phyloP scores from a whole-genome alignment of 1,284 basidiomycete species.

The Ustilago crameri region DNA sequence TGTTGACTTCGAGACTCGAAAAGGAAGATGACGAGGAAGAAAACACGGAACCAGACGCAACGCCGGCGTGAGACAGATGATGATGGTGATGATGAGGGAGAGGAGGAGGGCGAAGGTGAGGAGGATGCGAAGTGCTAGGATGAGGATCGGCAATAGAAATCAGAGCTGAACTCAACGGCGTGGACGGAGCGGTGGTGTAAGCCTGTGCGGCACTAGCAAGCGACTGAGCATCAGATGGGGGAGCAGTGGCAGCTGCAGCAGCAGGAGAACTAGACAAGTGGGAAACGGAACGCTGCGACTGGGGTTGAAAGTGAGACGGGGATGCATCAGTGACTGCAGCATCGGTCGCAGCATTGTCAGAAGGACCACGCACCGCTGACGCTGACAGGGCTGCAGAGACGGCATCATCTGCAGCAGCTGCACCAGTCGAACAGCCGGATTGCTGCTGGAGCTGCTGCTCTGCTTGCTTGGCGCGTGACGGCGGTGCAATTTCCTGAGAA shows the following conservation, averaged over 20 bases:
- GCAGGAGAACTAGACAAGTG: neutral
- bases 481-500: neutral
- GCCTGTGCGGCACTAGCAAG: neutral
- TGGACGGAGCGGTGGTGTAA: constrained; percentile 24
- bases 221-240: neutral
- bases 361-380: constrained; percentile 13
- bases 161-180: constrained; percentile 13
- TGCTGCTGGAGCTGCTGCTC: constrained; percentile 1
- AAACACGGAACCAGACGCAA: constrained; percentile 8
- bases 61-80: constrained; percentile 4
- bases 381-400: constrained; percentile 16
- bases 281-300: constrained; percentile 1
- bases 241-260: constrained; percentile 5
- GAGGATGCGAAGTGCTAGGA: neutral
- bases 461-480: no score
- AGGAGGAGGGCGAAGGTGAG: constrained; percentile 1
- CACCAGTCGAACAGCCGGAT: neutral
- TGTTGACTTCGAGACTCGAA: constrained; percentile 17
- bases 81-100: neutral
- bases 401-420: constrained; percentile 2
- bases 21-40: constrained; percentile 17
- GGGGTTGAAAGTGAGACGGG: constrained; percentile 1
- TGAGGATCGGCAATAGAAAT: constrained; percentile 7
- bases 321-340: constrained; percentile 2
- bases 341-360: constrained; percentile 1